Conservation (phyloP, 1,284 basidiomycete species). For the Tilletiaria anomala region DNA sequence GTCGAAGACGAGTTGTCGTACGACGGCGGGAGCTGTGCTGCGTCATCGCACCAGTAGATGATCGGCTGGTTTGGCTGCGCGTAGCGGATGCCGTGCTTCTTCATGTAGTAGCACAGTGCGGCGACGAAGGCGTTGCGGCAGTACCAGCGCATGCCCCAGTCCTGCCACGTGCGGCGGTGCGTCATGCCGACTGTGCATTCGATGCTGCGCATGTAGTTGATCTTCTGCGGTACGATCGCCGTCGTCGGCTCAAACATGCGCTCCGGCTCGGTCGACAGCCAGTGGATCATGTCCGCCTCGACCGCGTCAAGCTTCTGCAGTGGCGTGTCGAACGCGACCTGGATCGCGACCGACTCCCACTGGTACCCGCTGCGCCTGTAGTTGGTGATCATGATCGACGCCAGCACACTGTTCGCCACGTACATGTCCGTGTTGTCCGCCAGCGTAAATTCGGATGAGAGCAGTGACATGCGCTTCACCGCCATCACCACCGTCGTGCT, state of each 20-base stretch:
- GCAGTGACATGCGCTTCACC: slow-evolving; percentile 30
- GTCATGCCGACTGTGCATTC: slow-evolving; percentile 36
- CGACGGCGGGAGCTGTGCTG: slow-evolving; percentile 14
- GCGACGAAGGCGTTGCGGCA: slow-evolving; percentile 31
- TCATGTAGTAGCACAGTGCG: slow-evolving; percentile 30
- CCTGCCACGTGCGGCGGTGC: slow-evolving; percentile 33
- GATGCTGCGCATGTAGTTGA: slow-evolving; percentile 28
- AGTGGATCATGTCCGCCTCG: slow-evolving; percentile 33
- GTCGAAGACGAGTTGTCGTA: too few relatives aligned
- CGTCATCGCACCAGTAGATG: slow-evolving; percentile 27
- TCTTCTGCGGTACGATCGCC: slow-evolving; percentile 25
- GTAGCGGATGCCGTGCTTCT: slow-evolving; percentile 33
- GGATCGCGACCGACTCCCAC: slow-evolving; percentile 27
- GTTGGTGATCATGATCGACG: slow-evolving; percentile 26
- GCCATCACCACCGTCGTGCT: too few relatives aligned
- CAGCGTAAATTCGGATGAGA: slow-evolving; percentile 28
- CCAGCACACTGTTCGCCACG: slow-evolving; percentile 26
- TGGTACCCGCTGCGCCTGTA: slow-evolving; percentile 30
- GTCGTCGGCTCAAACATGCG: slow-evolving; percentile 31
- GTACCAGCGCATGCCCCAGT: slow-evolving; percentile 32
- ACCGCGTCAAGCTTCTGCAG: slow-evolving; percentile 31
- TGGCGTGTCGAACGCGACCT: slow-evolving; percentile 31
- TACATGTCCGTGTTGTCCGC: slow-evolving; percentile 29
- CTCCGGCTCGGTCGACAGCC: slow-evolving; percentile 34
- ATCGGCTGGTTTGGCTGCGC: slow-evolving; percentile 23